A percentile compares a stretch with the other conserved stretches of the same genome.
phyloP scores from a whole-genome alignment of 768 basidiomycete species.

The Suillus ampliporus region DNA sequence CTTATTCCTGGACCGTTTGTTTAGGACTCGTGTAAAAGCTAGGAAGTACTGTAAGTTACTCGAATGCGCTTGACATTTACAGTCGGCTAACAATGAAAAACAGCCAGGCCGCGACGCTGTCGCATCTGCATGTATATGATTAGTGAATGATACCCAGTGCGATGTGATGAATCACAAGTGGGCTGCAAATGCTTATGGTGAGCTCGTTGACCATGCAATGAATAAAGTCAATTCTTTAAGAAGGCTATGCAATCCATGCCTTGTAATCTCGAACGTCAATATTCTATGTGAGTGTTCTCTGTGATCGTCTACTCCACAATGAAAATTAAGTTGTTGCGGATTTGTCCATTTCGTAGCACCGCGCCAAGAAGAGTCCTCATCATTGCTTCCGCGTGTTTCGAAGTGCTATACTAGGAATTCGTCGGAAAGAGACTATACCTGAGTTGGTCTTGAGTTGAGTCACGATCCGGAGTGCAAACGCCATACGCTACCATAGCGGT shows the following conservation, averaged over 20 bases:
- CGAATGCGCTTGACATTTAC: too few relatives aligned
- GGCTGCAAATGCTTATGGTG: neutral
- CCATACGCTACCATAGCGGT: too few relatives aligned
- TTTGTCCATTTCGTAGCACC: too few relatives aligned
- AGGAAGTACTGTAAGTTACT: too few relatives aligned
- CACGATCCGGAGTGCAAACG: neutral
- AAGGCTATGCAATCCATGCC: neutral
- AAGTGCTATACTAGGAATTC: neutral
- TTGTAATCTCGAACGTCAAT: neutral
- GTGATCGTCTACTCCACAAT: neutral
- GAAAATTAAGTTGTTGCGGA: too few relatives aligned
- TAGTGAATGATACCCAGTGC: too few relatives aligned
- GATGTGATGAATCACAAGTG: too few relatives aligned
- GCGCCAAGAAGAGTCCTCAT: neutral
- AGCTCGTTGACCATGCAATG: neutral
- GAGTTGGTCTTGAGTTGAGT: too few relatives aligned
- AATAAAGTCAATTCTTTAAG: neutral
- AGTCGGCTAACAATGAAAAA: neutral
- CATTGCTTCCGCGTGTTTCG: neutral
- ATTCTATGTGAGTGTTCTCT: neutral
- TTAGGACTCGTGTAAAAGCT: too few relatives aligned
- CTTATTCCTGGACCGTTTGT: too few relatives aligned
- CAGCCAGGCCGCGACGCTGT: too few relatives aligned
- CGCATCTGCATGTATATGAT: too few relatives aligned
- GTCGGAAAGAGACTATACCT: neutral